Evolutionary conservation across 73 alveolate species (phyloP), one percentile per base, ranked within the genome.

Genomic region (Stentor coeruleus): DNA sequence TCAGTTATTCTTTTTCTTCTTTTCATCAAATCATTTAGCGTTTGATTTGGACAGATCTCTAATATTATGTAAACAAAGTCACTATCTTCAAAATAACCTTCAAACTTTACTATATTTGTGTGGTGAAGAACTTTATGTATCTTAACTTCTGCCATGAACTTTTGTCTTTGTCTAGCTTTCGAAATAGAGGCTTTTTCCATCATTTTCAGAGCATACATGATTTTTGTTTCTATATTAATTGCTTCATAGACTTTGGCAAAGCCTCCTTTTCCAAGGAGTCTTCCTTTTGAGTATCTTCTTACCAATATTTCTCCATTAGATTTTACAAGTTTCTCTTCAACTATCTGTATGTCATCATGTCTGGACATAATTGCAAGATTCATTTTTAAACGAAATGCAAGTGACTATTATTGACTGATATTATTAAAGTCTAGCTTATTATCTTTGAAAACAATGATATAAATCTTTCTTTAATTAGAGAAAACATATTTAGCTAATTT

Each of bases 61-160:
- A 90, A 76, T 58, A 90, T 58, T 40, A 90, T 82, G 33, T 66
- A 66, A 66, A 66, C 79, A 31, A 1, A 28, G n/a, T 66, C 79
- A 2, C 15, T 31, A 40, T 66, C 79, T 66, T 66, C 79, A 33
- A 66, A 66, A 59, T 28, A 66, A 26, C 37, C 40, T 31, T 91
- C 91, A 81, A 91, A 92, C 0, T 90, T 91, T 28, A 94, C 97
- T 3, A 94, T 89, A 59, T 93, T 94, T 3, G 87, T 83, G 85
- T 93, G 98, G 59, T 82, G 91, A 41, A 91, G 82, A 28, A 92
- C 57, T 81, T 83, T 80, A 85, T 93, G 98, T 42, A 93, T 91
- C 76, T 93, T 91, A 57, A 93, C 88, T 82, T 89, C 92, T 57
- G 87, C 55, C 79, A 81, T 58, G 36, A 89, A 76, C 87, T 87